Percentiles rank a stretch among this genome's conserved stretches.
phyloP scores from a whole-genome alignment of 2,329 filamentous ascomycete genomes.

The Calonectria montana region DNA sequence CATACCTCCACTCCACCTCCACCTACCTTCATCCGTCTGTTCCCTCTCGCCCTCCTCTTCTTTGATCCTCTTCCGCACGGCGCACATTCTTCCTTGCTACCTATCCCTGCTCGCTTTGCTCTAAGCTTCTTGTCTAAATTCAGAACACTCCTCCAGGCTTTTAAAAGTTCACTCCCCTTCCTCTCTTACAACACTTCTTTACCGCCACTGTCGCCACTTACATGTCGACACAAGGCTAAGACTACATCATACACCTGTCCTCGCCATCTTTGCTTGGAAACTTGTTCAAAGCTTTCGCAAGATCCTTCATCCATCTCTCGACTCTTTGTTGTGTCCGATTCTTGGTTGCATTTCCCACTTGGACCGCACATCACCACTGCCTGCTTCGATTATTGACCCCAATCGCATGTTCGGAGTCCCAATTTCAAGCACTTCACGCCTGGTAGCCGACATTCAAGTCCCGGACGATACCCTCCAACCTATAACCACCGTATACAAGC shows the following conservation, averaged over 20 bases:
- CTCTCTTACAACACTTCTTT: slow-evolving; percentile 31
- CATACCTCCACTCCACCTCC: slow-evolving; percentile 20
- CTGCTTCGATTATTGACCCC: slow-evolving; percentile 9
- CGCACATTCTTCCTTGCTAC: slow-evolving; percentile 30
- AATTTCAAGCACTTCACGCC: slow-evolving; percentile 17
- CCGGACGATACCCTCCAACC: neutral
- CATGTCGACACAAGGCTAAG: slow-evolving; percentile 34
- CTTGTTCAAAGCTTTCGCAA: slow-evolving; percentile 17
- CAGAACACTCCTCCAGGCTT: slow-evolving; percentile 31
- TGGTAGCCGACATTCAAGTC: slow-evolving; percentile 22
- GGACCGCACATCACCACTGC: slow-evolving; percentile 2
- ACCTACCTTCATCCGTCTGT: slow-evolving; percentile 7
- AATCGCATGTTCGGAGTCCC: slow-evolving; percentile 26
- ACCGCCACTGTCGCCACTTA: slow-evolving; percentile 38
- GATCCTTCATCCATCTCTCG: slow-evolving; percentile 23
- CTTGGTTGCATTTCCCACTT: slow-evolving; percentile 15
- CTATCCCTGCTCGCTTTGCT: slow-evolving; percentile 39
- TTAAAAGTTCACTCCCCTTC: slow-evolving; percentile 29
- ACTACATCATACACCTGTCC: slow-evolving; percentile 11
- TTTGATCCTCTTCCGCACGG: slow-evolving; percentile 19
- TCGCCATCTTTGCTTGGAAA: slow-evolving; percentile 29
- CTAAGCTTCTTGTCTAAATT: slow-evolving; percentile 39
- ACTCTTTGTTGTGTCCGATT: neutral
- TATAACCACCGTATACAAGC: slow-evolving; percentile 13
- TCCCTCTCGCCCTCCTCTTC: slow-evolving; percentile 8